Percentiles rank a stretch among this genome's conserved stretches.
Evolutionary conservation across 192 early-diverging fungal species (phyloP).

Genomic region (Coemansia sp.): DNA sequence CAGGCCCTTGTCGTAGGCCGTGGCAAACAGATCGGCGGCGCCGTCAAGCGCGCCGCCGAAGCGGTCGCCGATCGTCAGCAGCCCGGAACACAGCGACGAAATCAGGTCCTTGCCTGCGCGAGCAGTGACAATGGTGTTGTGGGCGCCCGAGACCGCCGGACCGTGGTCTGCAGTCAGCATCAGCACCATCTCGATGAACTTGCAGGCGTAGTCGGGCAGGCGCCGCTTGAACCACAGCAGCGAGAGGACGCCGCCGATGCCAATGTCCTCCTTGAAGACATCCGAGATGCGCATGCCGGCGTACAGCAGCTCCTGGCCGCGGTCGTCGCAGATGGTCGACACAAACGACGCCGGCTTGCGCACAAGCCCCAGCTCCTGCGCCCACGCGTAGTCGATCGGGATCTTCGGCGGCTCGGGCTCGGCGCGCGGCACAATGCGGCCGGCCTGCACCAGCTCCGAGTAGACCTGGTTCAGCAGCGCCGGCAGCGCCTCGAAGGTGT

Average conservation of each 20-base stretch:
- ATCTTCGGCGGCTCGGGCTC: slow-evolving; percentile 98
- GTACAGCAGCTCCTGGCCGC: slow-evolving; percentile 98
- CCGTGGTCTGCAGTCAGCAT: slow-evolving; percentile 99
- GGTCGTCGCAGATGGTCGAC: slow-evolving; percentile 98
- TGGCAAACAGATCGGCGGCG: slow-evolving; percentile 89
- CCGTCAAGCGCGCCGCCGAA: slow-evolving; percentile 98
- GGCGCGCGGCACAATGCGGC: slow-evolving; percentile 66
- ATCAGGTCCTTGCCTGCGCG: slow-evolving; percentile 98
- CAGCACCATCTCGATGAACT: slow-evolving; percentile 99
- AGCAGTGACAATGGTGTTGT: slow-evolving; percentile 89
- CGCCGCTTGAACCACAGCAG: slow-evolving; percentile 99
- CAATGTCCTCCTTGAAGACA: slow-evolving; percentile 98
- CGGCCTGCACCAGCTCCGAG: slow-evolving; percentile 71
- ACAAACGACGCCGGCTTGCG: slow-evolving; percentile 98
- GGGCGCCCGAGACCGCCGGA: slow-evolving; percentile 94
- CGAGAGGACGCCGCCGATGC: slow-evolving; percentile 95
- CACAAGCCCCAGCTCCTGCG: slow-evolving; percentile 96
- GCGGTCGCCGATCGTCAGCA: slow-evolving; percentile 96
- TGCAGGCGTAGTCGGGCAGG: slow-evolving; percentile 90
- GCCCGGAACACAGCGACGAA: slow-evolving; percentile 91
- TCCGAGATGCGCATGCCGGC: slow-evolving; percentile 98
- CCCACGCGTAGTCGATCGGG: slow-evolving; percentile 99
- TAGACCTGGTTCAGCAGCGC: slow-evolving; percentile 77
- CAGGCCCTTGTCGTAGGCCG: slow-evolving; percentile 90
- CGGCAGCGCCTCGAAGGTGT: slow-evolving; percentile 95